These are phyloP conservation scores for Paspalum vaginatum DNA, from an alignment of 176 grass and related monocot genomes.

Conservation along the genomic window DNA sequence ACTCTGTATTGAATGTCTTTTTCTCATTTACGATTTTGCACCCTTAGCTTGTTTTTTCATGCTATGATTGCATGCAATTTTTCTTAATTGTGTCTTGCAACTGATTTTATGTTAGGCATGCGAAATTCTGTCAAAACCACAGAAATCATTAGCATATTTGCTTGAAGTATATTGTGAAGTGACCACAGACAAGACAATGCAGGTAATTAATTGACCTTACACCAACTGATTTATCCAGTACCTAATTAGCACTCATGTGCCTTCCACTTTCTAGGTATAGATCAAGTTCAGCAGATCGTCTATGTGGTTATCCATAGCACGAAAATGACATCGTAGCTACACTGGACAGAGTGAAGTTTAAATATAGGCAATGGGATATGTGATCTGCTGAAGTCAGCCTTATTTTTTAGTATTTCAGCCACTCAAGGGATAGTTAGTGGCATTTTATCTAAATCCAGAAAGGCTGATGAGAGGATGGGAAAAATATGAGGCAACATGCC, in stretches of 20 bases:
- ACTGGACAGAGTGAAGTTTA: no score
- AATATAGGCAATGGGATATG: no score
- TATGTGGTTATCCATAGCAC: no score
- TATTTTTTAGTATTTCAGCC: not conserved
- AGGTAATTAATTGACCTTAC: constrained; percentile 52
- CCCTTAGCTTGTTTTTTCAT: constrained; percentile 12
- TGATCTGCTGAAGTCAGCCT: no score
- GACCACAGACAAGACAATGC: constrained; percentile 85
- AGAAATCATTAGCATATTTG: constrained; percentile 97
- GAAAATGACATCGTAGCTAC: no score
- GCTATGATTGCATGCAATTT: not conserved
- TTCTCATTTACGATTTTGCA: constrained; percentile 1
- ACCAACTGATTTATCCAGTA: not conserved
- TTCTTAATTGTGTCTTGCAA: constrained; percentile 17
- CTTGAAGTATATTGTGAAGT: constrained; percentile 87
- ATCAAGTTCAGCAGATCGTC: no score
- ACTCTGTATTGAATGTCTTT: not conserved
- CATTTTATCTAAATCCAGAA: constrained; percentile 6
- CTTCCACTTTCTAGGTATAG: constrained; percentile 9
- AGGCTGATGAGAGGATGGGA: not conserved
- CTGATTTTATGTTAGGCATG: constrained; percentile 69
- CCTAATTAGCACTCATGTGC: constrained; percentile 11
- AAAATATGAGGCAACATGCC: not conserved
- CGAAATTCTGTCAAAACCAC: constrained; percentile 83
- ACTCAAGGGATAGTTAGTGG: not conserved